Conservation (phyloP, 2,329 filamentous ascomycete species). For the Beauveria sp. region DNA sequence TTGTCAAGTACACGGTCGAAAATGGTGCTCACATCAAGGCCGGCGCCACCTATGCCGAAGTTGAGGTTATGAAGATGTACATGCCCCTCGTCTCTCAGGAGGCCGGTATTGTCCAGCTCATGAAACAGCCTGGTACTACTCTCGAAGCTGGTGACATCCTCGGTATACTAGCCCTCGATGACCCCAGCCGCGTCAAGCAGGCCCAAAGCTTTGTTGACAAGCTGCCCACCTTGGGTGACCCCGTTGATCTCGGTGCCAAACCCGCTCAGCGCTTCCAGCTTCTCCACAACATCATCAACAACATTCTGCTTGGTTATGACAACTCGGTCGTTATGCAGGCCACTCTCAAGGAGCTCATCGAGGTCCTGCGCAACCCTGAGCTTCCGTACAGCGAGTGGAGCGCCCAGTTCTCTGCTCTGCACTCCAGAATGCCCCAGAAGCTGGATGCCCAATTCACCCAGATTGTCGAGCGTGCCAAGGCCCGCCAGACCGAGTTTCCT, state of each 20-base stretch:
- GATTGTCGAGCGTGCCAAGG: slow-evolving; percentile 75
- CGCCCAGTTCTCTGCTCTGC: slow-evolving; percentile 90
- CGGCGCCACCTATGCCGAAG: slow-evolving; percentile 89
- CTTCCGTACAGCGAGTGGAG: slow-evolving; percentile 96
- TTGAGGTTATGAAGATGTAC: slow-evolving; percentile 99
- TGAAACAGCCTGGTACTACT: slow-evolving; percentile 98
- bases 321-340: slow-evolving; percentile 93
- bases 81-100: slow-evolving; percentile 95
- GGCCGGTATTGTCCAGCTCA: slow-evolving; percentile 92
- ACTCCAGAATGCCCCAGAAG: slow-evolving; percentile 93
- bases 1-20: slow-evolving; percentile 95
- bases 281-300: slow-evolving; percentile 68
- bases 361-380: slow-evolving; percentile 81
- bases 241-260: slow-evolving; percentile 84
- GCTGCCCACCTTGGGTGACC: slow-evolving; percentile 77
- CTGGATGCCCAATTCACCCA: slow-evolving; percentile 76
- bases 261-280: slow-evolving; percentile 79
- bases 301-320: slow-evolving; percentile 90
- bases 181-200: slow-evolving; percentile 93
- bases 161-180: slow-evolving; percentile 92
- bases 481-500: slow-evolving; percentile 79
- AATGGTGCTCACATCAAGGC: slow-evolving; percentile 90
- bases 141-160: slow-evolving; percentile 97
- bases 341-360: slow-evolving; percentile 81
- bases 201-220: slow-evolving; percentile 89